Base-by-base conservation (phyloP, 2,329 filamentous ascomycete species). In the Setomelanomma holmii region DNA sequence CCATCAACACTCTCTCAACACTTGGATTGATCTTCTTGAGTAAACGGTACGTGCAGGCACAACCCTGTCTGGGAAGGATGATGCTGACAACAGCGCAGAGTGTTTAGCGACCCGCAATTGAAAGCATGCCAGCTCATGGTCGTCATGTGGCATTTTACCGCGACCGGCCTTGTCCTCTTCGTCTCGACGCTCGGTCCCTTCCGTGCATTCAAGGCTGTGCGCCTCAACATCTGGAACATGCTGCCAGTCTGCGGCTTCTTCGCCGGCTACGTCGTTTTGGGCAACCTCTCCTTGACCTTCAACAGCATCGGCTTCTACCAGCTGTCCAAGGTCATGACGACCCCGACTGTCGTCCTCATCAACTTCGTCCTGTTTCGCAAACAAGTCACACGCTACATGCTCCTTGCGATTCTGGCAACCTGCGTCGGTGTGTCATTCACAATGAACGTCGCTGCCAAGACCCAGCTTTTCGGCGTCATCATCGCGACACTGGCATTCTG, bases 291-390 rank as follows among this genome's bases (percentile, higher is more conserved):
- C 52, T 64, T 80, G 67, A 75, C 77, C 16, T 78, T 75, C 63
- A 80, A 80, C 68, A 75, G 75, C 21, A 75, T 80, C 53, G 77
- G 77, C 40, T 79, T 79, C 64, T 80, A 80, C 66, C 77, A 79
- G 61, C 69, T 80, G 21, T 77, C 77, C 49, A 80, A 80, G 63
- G 78, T 79, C 52, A 79, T 80, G 77, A 80, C 77, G 8, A 79
- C 77, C 0, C 77, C 78, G 11, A 77, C 74, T 44, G 78, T 80
- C 19, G 78, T 78, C 27, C 57, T 79, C 16, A 74, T 80, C 58
- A 78, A 78, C 67, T 79, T 77, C 51, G 49, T 78, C 42, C 67
- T 76, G 33, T 76, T 80, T 64, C 63, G 70, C 14, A 79, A 77
- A 59, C 71, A 74, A 8, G 72, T 79, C 38, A 75, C 76, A 7